Conservation (phyloP, 2,329 filamentous ascomycete genomes). For the Aureobasidium sp. region DNA sequence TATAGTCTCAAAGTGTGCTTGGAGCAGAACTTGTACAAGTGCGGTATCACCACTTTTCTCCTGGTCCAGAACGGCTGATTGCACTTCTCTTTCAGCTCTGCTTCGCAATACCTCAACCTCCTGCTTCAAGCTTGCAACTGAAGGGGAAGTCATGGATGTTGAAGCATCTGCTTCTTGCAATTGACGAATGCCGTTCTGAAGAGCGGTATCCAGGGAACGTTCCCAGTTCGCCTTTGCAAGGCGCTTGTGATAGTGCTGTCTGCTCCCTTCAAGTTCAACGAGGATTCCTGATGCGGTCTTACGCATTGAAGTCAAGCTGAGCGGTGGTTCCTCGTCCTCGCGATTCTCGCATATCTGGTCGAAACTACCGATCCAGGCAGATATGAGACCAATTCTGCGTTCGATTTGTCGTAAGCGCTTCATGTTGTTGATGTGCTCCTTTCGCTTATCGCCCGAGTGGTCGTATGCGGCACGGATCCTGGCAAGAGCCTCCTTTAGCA, state of each 20-base stretch:
- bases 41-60: conserved; percentile 74
- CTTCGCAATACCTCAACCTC: conserved; percentile 83
- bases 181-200: conserved; percentile 77
- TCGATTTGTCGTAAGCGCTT: conserved; percentile 77
- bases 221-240: conserved; percentile 81
- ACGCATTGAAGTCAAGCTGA: conserved; percentile 65
- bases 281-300: conserved; percentile 86
- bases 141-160: conserved; percentile 50
- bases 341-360: conserved; percentile 70
- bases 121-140: conserved; percentile 64
- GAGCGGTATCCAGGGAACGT: conserved; percentile 74
- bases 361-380: conserved; percentile 87
- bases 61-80: conserved; percentile 71
- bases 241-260: conserved; percentile 83
- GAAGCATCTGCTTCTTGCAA: conserved; percentile 62
- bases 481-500: conserved; percentile 69
- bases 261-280: conserved; percentile 79
- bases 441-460: conserved; percentile 66
- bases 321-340: conserved; percentile 59
- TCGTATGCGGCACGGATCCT: conserved; percentile 80
- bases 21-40: conserved; percentile 74
- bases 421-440: conserved; percentile 72
- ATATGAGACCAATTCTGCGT: conserved; percentile 76
- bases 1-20: conserved; percentile 87
- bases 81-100: conserved; percentile 72